Conservation (phyloP, 2,329 filamentous ascomycete species). For the Aspergillus sp. region DNA sequence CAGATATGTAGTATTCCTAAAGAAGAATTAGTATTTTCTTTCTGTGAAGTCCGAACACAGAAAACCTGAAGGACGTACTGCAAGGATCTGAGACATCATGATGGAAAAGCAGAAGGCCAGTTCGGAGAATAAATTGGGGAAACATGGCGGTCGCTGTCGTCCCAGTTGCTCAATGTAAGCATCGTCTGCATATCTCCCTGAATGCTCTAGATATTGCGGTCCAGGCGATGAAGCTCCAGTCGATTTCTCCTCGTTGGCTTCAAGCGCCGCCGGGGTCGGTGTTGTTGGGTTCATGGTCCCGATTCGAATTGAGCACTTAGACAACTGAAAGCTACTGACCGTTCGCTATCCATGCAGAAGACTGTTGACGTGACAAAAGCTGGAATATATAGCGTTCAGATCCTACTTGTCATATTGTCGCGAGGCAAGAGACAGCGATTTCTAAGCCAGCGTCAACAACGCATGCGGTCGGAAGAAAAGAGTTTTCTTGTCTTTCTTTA, state of each 20-base stretch:
- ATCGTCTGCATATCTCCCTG: background rate
- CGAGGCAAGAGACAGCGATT: background rate
- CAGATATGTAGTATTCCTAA: conserved; percentile 73
- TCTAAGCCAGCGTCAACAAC: background rate
- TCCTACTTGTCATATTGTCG: too few relatives aligned
- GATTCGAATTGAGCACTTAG: background rate
- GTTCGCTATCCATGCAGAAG: too few relatives aligned
- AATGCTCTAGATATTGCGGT: background rate
- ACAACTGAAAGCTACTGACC: too few relatives aligned
- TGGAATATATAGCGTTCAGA: too few relatives aligned
- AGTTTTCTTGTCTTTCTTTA: background rate
- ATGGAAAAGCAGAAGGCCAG: conserved; percentile 63
- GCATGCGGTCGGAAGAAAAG: background rate
- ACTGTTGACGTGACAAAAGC: too few relatives aligned
- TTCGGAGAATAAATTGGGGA: conserved; percentile 57
- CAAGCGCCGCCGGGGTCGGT: background rate
- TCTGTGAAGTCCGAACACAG: too few relatives aligned
- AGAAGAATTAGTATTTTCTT: background rate
- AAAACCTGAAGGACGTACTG: conserved; percentile 40
- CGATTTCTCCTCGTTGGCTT: background rate
- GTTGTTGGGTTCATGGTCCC: background rate
- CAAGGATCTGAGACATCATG: conserved; percentile 62
- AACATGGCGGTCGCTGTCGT: conserved; percentile 59
- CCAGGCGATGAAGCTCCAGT: background rate
- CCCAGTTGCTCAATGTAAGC: conserved; percentile 58